These are phyloP conservation scores for Umbelopsis vinacea DNA, from an alignment of 192 early-diverging fungal species.

Conservation along the genomic window DNA sequence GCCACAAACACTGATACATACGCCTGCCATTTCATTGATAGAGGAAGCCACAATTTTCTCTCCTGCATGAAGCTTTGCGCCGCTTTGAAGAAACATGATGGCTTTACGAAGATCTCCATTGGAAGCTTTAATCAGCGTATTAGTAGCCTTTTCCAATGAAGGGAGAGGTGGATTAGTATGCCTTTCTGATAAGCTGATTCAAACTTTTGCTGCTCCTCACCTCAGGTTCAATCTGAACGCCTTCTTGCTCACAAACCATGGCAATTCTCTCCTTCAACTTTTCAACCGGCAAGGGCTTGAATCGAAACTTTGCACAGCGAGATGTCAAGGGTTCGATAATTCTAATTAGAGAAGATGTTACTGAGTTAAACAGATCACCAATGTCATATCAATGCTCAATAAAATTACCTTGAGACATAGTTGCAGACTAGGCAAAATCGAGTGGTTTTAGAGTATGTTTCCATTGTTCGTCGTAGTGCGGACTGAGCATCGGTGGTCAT, in stretches of 20 bases:
- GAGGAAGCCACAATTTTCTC: slow-evolving; percentile 53
- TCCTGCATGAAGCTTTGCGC: slow-evolving; percentile 59
- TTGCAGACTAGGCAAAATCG: slow-evolving; percentile 96
- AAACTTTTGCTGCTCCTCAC: slow-evolving; percentile 37
- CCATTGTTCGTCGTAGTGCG: slow-evolving; percentile 92
- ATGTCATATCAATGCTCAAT: slow-evolving; percentile 32
- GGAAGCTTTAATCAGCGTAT: slow-evolving; percentile 70
- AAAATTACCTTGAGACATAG: slow-evolving; percentile 69
- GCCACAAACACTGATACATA: slow-evolving; percentile 31
- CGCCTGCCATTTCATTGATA: slow-evolving; percentile 84
- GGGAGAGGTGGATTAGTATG: not conserved
- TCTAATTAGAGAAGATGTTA: slow-evolving; percentile 36
- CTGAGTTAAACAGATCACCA: slow-evolving; percentile 27
- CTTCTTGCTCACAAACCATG: slow-evolving; percentile 71
- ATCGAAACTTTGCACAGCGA: slow-evolving; percentile 95
- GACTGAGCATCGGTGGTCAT: slow-evolving; percentile 95
- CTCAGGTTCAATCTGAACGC: slow-evolving; percentile 57
- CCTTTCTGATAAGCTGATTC: not conserved
- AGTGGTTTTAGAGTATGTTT: slow-evolving; percentile 90
- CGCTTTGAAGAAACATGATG: slow-evolving; percentile 92
- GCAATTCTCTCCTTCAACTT: slow-evolving; percentile 64
- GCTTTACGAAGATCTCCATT: slow-evolving; percentile 93
- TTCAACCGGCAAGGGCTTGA: slow-evolving; percentile 75
- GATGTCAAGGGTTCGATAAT: slow-evolving; percentile 95
- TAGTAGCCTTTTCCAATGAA: slow-evolving; percentile 54